phyloP scores from a whole-genome alignment of 2,329 filamentous ascomycete genomes.

The Cytospora paraplurivora region DNA sequence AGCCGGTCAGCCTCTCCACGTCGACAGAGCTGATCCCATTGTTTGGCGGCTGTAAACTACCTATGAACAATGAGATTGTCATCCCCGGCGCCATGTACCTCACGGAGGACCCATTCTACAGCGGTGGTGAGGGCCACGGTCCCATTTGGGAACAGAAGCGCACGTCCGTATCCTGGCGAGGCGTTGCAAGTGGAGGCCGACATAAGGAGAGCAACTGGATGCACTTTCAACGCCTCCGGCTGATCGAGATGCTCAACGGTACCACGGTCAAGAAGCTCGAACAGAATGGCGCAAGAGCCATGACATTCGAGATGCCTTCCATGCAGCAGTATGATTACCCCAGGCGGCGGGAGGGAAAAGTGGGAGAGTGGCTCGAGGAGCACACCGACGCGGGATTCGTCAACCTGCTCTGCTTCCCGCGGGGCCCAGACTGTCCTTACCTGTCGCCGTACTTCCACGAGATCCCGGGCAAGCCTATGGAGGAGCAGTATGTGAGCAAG shows the following conservation, averaged over 20 bases:
- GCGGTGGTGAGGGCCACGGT: conserved; percentile 57
- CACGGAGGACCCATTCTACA: conserved; percentile 58
- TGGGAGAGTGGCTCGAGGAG: conserved; percentile 46
- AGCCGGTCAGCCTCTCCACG: conserved; percentile 51
- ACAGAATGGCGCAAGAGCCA: conserved; percentile 40
- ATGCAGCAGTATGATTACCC: conserved; percentile 46
- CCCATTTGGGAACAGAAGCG: conserved; percentile 60
- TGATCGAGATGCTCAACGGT: conserved; percentile 69
- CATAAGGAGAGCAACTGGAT: conserved; percentile 60
- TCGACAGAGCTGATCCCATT: conserved; percentile 57
- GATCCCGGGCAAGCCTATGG: conserved; percentile 44
- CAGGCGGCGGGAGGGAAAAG: conserved; percentile 35
- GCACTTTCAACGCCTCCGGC: conserved; percentile 71
- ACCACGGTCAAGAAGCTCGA: conserved; percentile 57
- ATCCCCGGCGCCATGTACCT: conserved; percentile 67
- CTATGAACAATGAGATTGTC: conserved; percentile 62
- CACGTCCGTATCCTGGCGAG: conserved; percentile 63
- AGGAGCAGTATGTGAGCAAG: conserved; percentile 58
- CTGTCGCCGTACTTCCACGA: conserved; percentile 41
- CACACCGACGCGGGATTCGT: conserved; percentile 50
- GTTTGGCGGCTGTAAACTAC: conserved; percentile 61
- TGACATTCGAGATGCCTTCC: conserved; percentile 54
- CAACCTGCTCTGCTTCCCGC: conserved; percentile 42
- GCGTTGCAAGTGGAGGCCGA: conserved; percentile 63
- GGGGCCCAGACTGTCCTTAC: conserved; percentile 42